A percentile compares a stretch with the other conserved stretches of the same genome.
These are phyloP conservation scores for Tolypocladium album DNA, from an alignment of 2,329 filamentous ascomycete species.

Conservation along the genomic window DNA sequence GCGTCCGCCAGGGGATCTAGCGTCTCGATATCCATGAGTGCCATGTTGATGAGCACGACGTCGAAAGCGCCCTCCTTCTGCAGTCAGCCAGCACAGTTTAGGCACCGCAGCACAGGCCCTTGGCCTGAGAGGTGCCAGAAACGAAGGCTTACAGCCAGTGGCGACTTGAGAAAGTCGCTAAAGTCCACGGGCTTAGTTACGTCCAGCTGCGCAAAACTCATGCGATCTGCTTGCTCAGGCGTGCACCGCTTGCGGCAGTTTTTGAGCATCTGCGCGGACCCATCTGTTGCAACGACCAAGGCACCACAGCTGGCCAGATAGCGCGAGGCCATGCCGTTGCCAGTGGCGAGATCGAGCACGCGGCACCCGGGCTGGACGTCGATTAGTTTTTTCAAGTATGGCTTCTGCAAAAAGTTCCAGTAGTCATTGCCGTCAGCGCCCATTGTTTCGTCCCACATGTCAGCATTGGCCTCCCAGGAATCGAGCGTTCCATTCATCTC, in stretches of 20 bases:
- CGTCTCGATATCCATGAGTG: constrained; percentile 34
- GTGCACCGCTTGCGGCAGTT: constrained; percentile 14
- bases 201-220: constrained; percentile 24
- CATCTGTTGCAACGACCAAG: constrained; percentile 32
- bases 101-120: not conserved
- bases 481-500: constrained; percentile 10
- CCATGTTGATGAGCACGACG: constrained; percentile 36
- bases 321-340: constrained; percentile 36
- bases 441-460: constrained; percentile 29
- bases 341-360: constrained; percentile 36
- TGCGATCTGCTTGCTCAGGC: constrained; percentile 7
- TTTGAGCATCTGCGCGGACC: constrained; percentile 27
- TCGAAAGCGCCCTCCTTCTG: constrained; percentile 24
- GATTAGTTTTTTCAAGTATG: constrained; percentile 25
- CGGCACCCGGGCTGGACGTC: constrained; percentile 9
- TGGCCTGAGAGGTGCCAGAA: not conserved
- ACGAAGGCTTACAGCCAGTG: constrained; percentile 3
- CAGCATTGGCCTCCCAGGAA: constrained; percentile 30
- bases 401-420: constrained; percentile 30
- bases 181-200: constrained; percentile 24
- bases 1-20: constrained; percentile 29
- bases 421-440: constrained; percentile 31
- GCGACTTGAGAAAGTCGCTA: constrained; percentile 13
- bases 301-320: constrained; percentile 27
- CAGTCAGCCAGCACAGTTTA: not conserved